phyloP scores from a whole-genome alignment of 805 yeast genomes.

The Saccharomycopsis fermentans region DNA sequence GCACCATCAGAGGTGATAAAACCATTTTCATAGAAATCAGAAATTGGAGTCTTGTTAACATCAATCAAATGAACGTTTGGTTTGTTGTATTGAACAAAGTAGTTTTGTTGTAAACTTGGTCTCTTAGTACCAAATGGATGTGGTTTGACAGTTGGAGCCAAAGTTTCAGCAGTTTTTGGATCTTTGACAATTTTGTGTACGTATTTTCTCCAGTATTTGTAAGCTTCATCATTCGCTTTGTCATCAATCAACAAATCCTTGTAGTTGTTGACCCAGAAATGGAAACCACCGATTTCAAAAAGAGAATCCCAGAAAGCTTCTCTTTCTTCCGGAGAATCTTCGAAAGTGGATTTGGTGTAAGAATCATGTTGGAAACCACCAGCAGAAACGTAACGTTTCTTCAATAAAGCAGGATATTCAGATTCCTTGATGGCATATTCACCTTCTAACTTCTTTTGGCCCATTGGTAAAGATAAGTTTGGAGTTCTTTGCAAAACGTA shows the following conservation, averaged over 20 bases:
- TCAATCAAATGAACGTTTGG: constrained; percentile 21
- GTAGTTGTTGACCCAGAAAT: constrained; percentile 23
- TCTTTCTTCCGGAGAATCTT: constrained; percentile 18
- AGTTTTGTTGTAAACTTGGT: constrained; percentile 19
- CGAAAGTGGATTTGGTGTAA: constrained; percentile 15
- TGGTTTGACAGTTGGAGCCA: constrained; percentile 19
- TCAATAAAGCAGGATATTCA: constrained; percentile 10
- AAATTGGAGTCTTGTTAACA: constrained; percentile 18
- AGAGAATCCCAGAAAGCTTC: constrained; percentile 18
- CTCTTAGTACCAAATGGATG: constrained; percentile 20
- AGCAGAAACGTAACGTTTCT: constrained; percentile 17
- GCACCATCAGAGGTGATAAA: constrained; percentile 14
- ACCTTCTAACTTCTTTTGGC: constrained; percentile 7
- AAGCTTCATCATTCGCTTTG: constrained; percentile 17
- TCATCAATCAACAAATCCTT: constrained; percentile 15
- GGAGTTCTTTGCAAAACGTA: constrained; percentile 21
- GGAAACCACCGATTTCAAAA: constrained; percentile 24
- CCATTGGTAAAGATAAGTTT: constrained; percentile 21
- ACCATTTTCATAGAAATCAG: constrained; percentile 18
- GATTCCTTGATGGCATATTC: background rate
- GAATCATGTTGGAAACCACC: constrained; percentile 17
- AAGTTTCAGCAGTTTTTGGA: constrained; percentile 13
- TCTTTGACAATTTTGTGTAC: constrained; percentile 17
- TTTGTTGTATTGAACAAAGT: constrained; percentile 18
- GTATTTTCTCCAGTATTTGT: constrained; percentile 18